Evolutionary conservation across 768 basidiomycete genomes (phyloP), one percentile per base, ranked within the genome.

Genomic region (Lactifluus hygrophoroides): DNA sequence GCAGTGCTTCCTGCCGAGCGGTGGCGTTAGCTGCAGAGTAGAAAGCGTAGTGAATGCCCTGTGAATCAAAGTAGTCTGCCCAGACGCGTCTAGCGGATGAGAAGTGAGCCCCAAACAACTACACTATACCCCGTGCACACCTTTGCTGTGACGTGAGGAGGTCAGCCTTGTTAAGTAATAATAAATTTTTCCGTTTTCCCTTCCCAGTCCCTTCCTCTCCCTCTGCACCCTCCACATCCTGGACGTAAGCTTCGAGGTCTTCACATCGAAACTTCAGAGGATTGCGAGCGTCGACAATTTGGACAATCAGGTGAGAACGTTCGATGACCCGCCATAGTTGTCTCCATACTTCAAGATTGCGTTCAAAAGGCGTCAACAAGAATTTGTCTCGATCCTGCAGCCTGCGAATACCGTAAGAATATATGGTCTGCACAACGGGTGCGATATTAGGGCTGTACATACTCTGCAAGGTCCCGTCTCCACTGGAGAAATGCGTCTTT

Each of bases 301-400:
- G 93, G 2, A 98, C 89, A 32, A 98, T 74, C 23, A 99, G 81
- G 65, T 96, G 90, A 1, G 95, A 96, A 21, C 94, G 82, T 73
- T 99, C 96, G 9, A 96, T 73, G 1, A 98, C 96, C 51, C 96
- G 80, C 96, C 96, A 99, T 8, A 99, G 80, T 67, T 99, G 96
- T 43, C 96, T 78, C 95, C 96, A 98, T 13, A 99, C 96, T 76
- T 98, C 94, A 32, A 99, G 73, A 68, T 98, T 99, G 49, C 94
- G 87, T 69, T 99, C 96, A 67, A 96, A 99, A 5, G 94, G 95
- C 0, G 94, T 95, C 1, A 97, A 76, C n/a, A 97, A 79, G 28
- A 98, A 81, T 40, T 83, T 81, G 56, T 95, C 88, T 60, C 80
- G 77, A 66, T 96, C 93, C 68, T 95, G 92, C 13, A 97, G 75